These are phyloP conservation scores for Serendipita sp. DNA, from an alignment of 768 basidiomycete genomes.

Conservation along the genomic window DNA sequence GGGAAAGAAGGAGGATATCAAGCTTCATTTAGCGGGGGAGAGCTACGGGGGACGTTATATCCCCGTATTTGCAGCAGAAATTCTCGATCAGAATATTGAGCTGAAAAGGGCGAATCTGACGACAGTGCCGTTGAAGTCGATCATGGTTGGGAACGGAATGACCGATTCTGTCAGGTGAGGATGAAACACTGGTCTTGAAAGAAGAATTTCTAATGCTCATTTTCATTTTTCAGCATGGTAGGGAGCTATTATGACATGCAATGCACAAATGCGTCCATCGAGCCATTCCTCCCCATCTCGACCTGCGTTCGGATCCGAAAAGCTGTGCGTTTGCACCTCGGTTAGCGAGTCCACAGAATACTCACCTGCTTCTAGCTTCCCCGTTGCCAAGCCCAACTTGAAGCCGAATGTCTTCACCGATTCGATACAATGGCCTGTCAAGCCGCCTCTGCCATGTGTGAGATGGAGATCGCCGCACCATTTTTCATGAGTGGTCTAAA, in stretches of 20 bases:
- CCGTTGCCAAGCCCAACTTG: conserved; percentile 43
- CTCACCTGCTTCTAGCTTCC: conserved; percentile 31
- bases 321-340: neutral
- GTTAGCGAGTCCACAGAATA: neutral
- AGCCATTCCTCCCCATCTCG: conserved; percentile 23
- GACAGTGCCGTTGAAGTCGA: conserved; percentile 33
- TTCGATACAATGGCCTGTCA: conserved; percentile 52
- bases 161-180: conserved; percentile 36
- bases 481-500: conserved; percentile 28
- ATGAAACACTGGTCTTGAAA: neutral
- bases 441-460: conserved; percentile 54
- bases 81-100: conserved; percentile 53
- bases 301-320: conserved; percentile 7
- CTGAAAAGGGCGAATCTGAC: conserved; percentile 58
- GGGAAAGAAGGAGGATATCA: neutral
- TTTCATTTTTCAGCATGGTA: conserved; percentile 16
- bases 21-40: conserved; percentile 55
- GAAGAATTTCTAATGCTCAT: conserved; percentile 7
- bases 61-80: conserved; percentile 58
- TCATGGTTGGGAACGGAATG: conserved; percentile 46
- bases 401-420: conserved; percentile 42
- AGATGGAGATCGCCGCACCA: conserved; percentile 30
- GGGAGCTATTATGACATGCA: conserved; percentile 35
- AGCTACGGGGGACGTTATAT: conserved; percentile 59
- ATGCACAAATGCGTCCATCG: conserved; percentile 35